Conservation (phyloP, 768 basidiomycete genomes). For the Leccinum broughii region DNA sequence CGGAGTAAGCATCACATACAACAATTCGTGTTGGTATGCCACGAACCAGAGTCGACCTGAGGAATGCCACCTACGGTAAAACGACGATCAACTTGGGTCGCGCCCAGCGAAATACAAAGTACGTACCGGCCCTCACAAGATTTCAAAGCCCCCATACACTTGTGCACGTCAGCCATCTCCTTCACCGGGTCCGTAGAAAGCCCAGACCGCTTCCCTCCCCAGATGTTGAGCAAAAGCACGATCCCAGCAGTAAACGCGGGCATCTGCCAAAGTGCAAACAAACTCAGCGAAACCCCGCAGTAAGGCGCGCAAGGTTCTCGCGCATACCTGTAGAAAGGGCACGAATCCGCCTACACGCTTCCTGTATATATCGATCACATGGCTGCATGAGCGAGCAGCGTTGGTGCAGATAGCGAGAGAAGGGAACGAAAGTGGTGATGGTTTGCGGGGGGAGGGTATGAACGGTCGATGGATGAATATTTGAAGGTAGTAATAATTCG, state of each 20-base stretch:
- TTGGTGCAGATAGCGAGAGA: constrained; percentile 87
- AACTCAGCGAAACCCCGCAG: background rate
- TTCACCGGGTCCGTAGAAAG: constrained; percentile 39
- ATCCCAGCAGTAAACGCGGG: constrained; percentile 49
- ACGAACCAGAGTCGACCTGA: constrained; percentile 51
- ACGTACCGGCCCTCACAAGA: constrained; percentile 37
- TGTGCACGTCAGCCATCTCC: constrained; percentile 53
- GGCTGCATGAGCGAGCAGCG: constrained; percentile 73
- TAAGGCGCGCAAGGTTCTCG: background rate
- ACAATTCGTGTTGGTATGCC: background rate
- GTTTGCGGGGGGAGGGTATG: constrained; percentile 63
- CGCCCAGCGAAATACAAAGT: background rate
- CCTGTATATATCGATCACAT: constrained; percentile 62
- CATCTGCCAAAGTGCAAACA: constrained; percentile 29
- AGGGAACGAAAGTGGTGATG: constrained; percentile 47
- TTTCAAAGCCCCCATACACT: constrained; percentile 46
- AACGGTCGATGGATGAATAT: constrained; percentile 81
- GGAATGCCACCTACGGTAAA: constrained; percentile 42
- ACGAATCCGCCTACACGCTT: constrained; percentile 31
- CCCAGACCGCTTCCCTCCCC: constrained; percentile 50
- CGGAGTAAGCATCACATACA: background rate
- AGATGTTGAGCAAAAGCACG: constrained; percentile 56
- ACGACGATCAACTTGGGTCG: background rate
- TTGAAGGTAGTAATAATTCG: constrained; percentile 54
- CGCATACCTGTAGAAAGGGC: constrained; percentile 33